Evolutionary conservation across 106 monocot species (phyloP), one percentile per base, ranked within the genome.

Genomic region (Agapanthus africanus): DNA sequence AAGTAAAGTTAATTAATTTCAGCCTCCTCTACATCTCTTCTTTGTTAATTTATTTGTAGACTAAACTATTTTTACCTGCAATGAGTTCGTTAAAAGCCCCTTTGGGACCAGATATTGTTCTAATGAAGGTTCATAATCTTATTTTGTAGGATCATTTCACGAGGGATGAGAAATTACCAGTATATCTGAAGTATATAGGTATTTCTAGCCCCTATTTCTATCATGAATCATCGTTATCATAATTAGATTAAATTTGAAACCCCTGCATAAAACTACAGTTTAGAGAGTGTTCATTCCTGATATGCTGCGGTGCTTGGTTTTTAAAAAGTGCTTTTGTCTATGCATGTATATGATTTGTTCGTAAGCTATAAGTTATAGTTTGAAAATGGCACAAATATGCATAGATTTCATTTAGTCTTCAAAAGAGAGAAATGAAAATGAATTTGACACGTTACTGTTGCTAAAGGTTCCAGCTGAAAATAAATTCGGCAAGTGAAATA

Each of bases 181-280:
- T 81, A 41, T 76, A 81, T 70, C 81, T 81, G 14, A 81, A 81
- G 69, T 81, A 81, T 40, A 81, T 81, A 50, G 81, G 81, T 81
- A 36, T 49, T 37, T 52, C 19, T n/a, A 9, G 4, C 63, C 36
- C n/a, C 8, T 7, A 0, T 8, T 28, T 28, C 19, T 31, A 57
- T 30, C 56, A 57, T 15, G 27, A 44, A 44, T 50, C 7, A 50
- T 50, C 0, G 30, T 30, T 57, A 30, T 13, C 14, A 23, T 10
- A 15, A 59, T 7, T 28, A n/a, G 14, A 26, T 14, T 22, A 25
- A 37, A 23, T 26, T 27, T 56, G 59, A 26, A 56, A 41, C 11
- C 30, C 13, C 0, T 61, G 32, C 46, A 33, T 71, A 6, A 15
- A 37, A 25, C 40, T 19, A 41, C 30, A 57, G 4, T 11, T 52